Conservation (phyloP, 768 basidiomycete genomes). For the Termitomyces heimii region DNA sequence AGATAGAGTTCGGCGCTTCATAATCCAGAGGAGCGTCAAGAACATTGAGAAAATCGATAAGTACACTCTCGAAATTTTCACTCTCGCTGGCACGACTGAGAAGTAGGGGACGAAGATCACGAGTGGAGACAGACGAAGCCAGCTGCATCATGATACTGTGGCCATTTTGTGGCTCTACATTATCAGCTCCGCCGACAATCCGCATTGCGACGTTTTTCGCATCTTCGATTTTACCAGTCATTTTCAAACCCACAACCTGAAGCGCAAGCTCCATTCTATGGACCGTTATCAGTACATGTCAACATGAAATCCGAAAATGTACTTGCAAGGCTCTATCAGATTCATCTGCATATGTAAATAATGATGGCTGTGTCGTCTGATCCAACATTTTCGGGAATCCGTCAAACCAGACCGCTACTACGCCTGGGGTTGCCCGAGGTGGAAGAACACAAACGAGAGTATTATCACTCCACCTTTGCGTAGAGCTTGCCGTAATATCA, state of each 20-base stretch:
- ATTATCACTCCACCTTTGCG: slow-evolving; percentile 89
- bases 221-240: slow-evolving; percentile 93
- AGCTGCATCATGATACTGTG: slow-evolving; percentile 50
- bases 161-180: slow-evolving; percentile 30
- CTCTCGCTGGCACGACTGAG: slow-evolving; percentile 48
- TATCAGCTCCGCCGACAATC: slow-evolving; percentile 76
- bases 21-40: slow-evolving; percentile 59
- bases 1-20: slow-evolving; percentile 32
- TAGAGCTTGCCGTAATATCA: slow-evolving; percentile 72
- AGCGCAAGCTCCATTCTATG: slow-evolving; percentile 90
- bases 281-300: slow-evolving; percentile 12
- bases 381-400: slow-evolving; percentile 62
- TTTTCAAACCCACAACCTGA: slow-evolving; percentile 92
- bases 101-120: slow-evolving; percentile 53
- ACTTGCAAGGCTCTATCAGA: slow-evolving; percentile 84
- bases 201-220: slow-evolving; percentile 91
- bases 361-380: slow-evolving; percentile 39
- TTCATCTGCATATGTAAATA: slow-evolving; percentile 91
- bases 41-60: slow-evolving; percentile 77
- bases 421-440: slow-evolving; percentile 72
- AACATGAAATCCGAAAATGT: slow-evolving; percentile 5
- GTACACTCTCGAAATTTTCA: slow-evolving; percentile 65
- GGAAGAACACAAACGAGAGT: slow-evolving; percentile 90
- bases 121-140: slow-evolving; percentile 33
- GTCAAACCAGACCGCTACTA: slow-evolving; percentile 87